A percentile compares a stretch with the other conserved stretches of the same genome.
Conservation (phyloP, 2,329 filamentous ascomycete species). For the Didymella pomorum region DNA sequence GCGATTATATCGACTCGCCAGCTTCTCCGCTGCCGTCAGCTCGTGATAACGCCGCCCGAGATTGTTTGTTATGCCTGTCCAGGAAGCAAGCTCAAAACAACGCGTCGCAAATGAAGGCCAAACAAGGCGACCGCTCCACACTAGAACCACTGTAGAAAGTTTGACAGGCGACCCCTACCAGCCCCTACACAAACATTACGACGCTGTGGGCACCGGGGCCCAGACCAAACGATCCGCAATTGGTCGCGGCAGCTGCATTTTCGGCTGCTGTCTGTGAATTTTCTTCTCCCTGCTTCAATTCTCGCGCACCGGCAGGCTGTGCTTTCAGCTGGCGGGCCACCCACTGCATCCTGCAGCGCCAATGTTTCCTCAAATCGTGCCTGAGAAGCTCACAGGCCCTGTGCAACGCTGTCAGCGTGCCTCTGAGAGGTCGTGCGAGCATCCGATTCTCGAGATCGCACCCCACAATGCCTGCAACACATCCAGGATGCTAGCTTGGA, state of each 20-base stretch:
- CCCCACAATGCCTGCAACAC: constrained; percentile 41
- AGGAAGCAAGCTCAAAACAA: constrained; percentile 43
- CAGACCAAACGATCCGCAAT: constrained; percentile 29
- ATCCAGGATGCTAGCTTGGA: constrained; percentile 39
- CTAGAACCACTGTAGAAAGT: constrained; percentile 22
- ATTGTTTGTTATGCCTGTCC: constrained; percentile 39
- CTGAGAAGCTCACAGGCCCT: constrained; percentile 24
- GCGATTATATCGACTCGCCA: constrained; percentile 3
- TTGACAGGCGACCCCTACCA: constrained; percentile 41
- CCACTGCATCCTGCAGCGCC: constrained; percentile 36
- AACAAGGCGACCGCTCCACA: constrained; percentile 34
- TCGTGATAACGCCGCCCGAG: constrained; percentile 12
- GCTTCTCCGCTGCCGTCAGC: constrained; percentile 16
- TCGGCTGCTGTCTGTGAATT: constrained; percentile 17
- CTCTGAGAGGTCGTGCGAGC: constrained; percentile 37
- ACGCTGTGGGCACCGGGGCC: constrained; percentile 25
- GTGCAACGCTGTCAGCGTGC: constrained; percentile 36
- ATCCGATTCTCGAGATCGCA: constrained; percentile 33
- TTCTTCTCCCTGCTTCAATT: constrained; percentile 26
- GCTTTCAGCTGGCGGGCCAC: constrained; percentile 29
- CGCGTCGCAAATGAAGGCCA: constrained; percentile 50
- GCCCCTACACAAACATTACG: constrained; percentile 27
- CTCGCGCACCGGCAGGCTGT: constrained; percentile 25
- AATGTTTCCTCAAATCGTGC: constrained; percentile 34
- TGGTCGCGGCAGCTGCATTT: constrained; percentile 26